A percentile compares a stretch with the other conserved stretches of the same genome.
These are phyloP conservation scores for Psilocybe sp. DNA, from an alignment of 768 basidiomycete genomes.

Conservation along the genomic window DNA sequence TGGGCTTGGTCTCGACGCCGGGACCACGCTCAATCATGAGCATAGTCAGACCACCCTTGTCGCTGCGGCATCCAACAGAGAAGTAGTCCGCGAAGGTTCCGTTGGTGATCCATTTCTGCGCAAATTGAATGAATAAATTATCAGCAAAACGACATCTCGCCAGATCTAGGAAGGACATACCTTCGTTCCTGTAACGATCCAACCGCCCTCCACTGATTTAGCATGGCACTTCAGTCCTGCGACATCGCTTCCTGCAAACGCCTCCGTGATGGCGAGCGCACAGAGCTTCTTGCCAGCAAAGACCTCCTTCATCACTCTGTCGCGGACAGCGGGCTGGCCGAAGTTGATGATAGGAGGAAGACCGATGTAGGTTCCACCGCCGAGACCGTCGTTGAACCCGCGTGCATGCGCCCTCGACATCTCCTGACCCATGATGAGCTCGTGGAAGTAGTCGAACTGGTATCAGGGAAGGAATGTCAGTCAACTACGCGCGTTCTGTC, in stretches of 20 bases:
- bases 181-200: constrained; percentile 82
- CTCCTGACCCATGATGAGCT: constrained; percentile 72
- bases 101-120: constrained; percentile 42
- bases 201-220: constrained; percentile 66
- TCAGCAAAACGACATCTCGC: too few relatives aligned
- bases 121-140: too few relatives aligned
- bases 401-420: constrained; percentile 65
- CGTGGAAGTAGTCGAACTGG: constrained; percentile 76
- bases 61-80: constrained; percentile 57
- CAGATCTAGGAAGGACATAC: neutral
- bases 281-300: constrained; percentile 68
- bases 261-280: constrained; percentile 80
- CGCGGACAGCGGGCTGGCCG: constrained; percentile 60
- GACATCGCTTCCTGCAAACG: constrained; percentile 79
- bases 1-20: constrained; percentile 74
- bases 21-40: constrained; percentile 29
- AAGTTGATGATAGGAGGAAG: constrained; percentile 81
- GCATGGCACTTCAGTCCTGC: constrained; percentile 72
- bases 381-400: constrained; percentile 75
- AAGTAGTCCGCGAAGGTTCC: constrained; percentile 72
- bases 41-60: constrained; percentile 33
- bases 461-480: neutral
- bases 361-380: constrained; percentile 41
- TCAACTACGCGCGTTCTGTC: neutral
- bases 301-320: constrained; percentile 55